Evolutionary conservation across 805 yeast species (phyloP).

Genomic region (Cyberlindnera misumaiensis): DNA sequence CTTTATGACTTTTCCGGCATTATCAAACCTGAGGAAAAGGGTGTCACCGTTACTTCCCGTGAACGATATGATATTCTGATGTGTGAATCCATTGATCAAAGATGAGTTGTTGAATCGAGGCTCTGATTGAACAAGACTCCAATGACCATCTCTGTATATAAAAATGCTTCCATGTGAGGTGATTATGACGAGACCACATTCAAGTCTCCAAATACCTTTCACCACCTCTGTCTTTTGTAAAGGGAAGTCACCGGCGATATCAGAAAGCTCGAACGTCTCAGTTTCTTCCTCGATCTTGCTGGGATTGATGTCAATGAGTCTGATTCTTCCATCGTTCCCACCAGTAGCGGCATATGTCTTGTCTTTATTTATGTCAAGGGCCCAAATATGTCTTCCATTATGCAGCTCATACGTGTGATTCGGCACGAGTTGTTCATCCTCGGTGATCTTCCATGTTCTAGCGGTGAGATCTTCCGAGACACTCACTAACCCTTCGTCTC

Average conservation of each 20-base stretch:
- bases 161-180: constrained; percentile 57
- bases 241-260: constrained; percentile 26
- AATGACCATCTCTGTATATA: constrained; percentile 14
- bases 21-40: constrained; percentile 35
- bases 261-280: constrained; percentile 23
- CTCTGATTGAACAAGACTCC: constrained; percentile 24
- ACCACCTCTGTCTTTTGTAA: constrained; percentile 46
- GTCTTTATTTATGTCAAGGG: constrained; percentile 47
- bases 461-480: constrained; percentile 85
- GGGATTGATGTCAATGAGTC: constrained; percentile 48
- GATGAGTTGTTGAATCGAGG: constrained; percentile 33
- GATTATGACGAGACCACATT: constrained; percentile 39
- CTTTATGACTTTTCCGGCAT: constrained; percentile 25
- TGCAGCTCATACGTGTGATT: constrained; percentile 56
- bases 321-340: constrained; percentile 87
- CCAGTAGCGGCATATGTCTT: constrained; percentile 63
- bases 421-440: constrained; percentile 20
- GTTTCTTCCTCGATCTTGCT: constrained; percentile 26
- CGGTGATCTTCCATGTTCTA: constrained; percentile 60
- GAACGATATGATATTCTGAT: constrained; percentile 28
- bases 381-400: constrained; percentile 85
- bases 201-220: constrained; percentile 50
- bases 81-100: constrained; percentile 34
- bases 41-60: constrained; percentile 37
- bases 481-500: constrained; percentile 42